Evolutionary conservation across 129 eudicot species (phyloP), one percentile per base, ranked within the genome.

Genomic region (Smallanthus sonchifolius): DNA sequence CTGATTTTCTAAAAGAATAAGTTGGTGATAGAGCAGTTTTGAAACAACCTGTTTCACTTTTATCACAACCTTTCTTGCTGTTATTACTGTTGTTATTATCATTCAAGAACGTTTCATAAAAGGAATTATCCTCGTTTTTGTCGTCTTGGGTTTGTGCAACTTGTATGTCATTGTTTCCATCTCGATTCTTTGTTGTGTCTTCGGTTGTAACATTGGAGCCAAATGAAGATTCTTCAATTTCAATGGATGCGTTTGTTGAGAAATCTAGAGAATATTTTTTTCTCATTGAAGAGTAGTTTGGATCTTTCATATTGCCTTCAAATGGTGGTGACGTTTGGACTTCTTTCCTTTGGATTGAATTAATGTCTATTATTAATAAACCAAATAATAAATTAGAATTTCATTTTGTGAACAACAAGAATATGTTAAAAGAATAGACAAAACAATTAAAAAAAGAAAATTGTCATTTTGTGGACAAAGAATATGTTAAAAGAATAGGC

Each of bases 141-240:
- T 64, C 76, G 20, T 61, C 55, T 64, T 11, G 76, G 65, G 28
- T 54, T 65, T 65, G 74, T 52, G 32, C 20, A 10, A 54, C 15
- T 30, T 36, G 14, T 65, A 65, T 24, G 47, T 72, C 69, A 44
- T 74, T 61, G 37, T 49, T n/a, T 77, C 40, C 72, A 14, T 83
- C 77, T 79, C 48, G 79, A 69, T 72, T 73, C 82, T 77, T 86
- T 28, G 63, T 60, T 6, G 88, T 82, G 84, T 84, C 92, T 35
- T 81, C 87, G 5, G 85, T 83, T 56, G 84, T 9, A 84, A 84
- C 65, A 88, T 86, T 70, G 86, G 91, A 87, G 72, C 85, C 77
- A 52, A 82, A 82, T 4, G 71, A 68, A 14, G 90, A 83, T 76
- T 86, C 82, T 66, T 88, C 87, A 13, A 83, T 91, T 75, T 86